These are phyloP conservation scores for Colletotrichum lini DNA, from an alignment of 2,329 filamentous ascomycete genomes.

Conservation along the genomic window DNA sequence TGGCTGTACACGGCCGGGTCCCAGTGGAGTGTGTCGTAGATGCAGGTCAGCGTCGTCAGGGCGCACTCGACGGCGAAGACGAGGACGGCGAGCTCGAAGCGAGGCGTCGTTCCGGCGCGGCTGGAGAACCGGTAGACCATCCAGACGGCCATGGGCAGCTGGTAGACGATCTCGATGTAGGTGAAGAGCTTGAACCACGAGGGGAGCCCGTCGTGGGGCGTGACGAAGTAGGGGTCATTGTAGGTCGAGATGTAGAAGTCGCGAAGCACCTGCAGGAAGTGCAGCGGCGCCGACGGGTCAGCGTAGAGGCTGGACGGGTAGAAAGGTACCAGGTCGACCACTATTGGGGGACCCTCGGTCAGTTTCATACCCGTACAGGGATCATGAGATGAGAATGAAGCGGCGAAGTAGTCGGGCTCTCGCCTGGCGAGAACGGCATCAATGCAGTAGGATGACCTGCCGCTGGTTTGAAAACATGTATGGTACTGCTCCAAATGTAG, in stretches of 20 bases:
- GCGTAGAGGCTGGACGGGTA: conserved; percentile 65
- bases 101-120: conserved; percentile 49
- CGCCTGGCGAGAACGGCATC: background rate
- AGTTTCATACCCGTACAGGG: conserved; percentile 9
- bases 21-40: conserved; percentile 66
- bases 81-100: conserved; percentile 65
- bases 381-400: background rate
- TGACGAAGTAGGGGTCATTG: conserved; percentile 68
- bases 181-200: conserved; percentile 68
- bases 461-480: background rate
- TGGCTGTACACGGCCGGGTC: conserved; percentile 60
- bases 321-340: conserved; percentile 67
- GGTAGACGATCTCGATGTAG: conserved; percentile 64
- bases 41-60: conserved; percentile 66
- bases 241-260: conserved; percentile 62
- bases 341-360: conserved; percentile 50
- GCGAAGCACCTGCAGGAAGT: conserved; percentile 62
- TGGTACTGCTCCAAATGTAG: too few species aligned
- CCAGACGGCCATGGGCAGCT: conserved; percentile 66
- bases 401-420: too few species aligned
- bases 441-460: too few species aligned
- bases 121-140: conserved; percentile 58
- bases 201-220: conserved; percentile 52
- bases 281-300: conserved; percentile 59
- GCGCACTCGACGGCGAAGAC: conserved; percentile 67